Evolutionary conservation across 345 rosid genomes (phyloP).

Genomic region (Rhizophora mangle): DNA sequence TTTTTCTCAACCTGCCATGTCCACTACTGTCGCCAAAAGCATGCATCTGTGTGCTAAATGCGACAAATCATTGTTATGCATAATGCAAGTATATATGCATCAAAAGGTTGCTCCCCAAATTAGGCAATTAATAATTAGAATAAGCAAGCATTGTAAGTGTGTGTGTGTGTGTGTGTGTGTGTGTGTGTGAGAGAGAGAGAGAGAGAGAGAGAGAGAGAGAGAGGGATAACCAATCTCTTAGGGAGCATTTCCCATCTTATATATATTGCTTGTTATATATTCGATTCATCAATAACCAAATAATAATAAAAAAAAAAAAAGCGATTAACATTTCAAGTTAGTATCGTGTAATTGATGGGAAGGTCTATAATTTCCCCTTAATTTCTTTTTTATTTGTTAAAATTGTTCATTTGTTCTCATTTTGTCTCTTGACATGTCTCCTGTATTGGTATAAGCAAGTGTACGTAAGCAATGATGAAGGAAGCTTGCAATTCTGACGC

Average conservation of each 20-base stretch:
- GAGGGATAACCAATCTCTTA: too few species aligned
- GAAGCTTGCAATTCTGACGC: conserved; percentile 21
- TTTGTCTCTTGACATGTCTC: not conserved
- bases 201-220: not conserved
- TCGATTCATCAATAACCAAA: too few species aligned
- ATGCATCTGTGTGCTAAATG: not conserved
- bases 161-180: too few species aligned
- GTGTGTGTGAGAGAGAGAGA: not conserved
- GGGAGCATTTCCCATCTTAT: too few species aligned
- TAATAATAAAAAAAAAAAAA: too few species aligned
- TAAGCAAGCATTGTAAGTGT: not conserved
- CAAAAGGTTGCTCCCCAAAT: not conserved
- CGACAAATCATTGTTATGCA: not conserved
- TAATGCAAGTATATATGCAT: not conserved
- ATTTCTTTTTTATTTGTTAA: not conserved
- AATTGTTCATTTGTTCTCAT: not conserved
- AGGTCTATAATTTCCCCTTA: not conserved
- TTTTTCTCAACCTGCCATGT: conserved; percentile 6
- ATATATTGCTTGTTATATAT: too few species aligned
- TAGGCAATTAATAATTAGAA: not conserved
- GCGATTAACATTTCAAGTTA: not conserved
- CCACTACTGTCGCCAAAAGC: not conserved
- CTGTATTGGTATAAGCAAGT: not conserved
- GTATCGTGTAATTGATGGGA: not conserved
- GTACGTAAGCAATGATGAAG: conserved; percentile 47